phyloP scores from a whole-genome alignment of 352 stramenopile genomes.

The Hyphochytrium catenoides region DNA sequence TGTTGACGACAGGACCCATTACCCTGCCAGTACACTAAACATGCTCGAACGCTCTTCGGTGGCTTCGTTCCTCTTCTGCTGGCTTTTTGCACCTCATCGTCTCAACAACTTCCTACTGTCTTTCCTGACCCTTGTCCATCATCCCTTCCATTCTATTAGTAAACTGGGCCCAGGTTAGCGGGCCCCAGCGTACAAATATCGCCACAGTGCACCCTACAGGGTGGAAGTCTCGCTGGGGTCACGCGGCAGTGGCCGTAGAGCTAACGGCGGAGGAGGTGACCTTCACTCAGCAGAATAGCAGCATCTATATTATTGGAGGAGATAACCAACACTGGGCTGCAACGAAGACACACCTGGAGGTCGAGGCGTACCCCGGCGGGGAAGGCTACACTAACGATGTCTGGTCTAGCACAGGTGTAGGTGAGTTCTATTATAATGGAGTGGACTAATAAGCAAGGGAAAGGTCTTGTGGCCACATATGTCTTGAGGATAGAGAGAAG shows the following conservation, averaged over 20 bases:
- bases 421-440: too few species aligned
- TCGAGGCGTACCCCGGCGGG: constrained; percentile 37
- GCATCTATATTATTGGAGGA: constrained; percentile 35
- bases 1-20: too few species aligned
- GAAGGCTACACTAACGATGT: constrained; percentile 34
- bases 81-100: too few species aligned
- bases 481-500: too few species aligned
- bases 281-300: constrained; percentile 19
- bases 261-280: constrained; percentile 21
- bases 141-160: constrained; percentile 4
- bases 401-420: constrained; percentile 32
- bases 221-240: constrained; percentile 31
- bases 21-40: too few species aligned
- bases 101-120: too few species aligned
- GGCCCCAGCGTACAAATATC: constrained; percentile 25
- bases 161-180: constrained; percentile 45
- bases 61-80: too few species aligned
- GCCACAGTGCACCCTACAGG: constrained; percentile 21
- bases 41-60: too few species aligned
- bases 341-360: constrained; percentile 14
- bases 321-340: constrained; percentile 34
- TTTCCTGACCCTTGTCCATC: constrained; percentile 1
- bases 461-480: too few species aligned
- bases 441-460: too few species aligned
- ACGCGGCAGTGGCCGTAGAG: constrained; percentile 23